Evolutionary conservation across 1,139 yeast genomes (phyloP).

Genomic region (Kodamaea alishanica): DNA sequence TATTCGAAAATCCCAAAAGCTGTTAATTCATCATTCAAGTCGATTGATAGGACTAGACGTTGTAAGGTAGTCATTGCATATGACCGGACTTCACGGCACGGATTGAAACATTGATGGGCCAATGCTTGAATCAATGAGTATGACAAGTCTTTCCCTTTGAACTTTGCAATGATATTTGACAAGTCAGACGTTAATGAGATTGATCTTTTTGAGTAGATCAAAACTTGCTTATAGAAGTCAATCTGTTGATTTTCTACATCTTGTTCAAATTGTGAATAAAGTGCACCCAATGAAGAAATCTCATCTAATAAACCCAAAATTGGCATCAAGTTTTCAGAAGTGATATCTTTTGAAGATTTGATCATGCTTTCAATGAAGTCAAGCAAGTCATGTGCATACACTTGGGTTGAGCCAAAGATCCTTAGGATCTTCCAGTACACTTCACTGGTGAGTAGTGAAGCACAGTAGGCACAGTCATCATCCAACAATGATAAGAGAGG

Average conservation of each 20-base stretch:
- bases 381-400: constrained; percentile 48
- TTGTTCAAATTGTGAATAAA: constrained; percentile 75
- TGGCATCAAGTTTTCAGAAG: constrained; percentile 54
- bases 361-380: constrained; percentile 47
- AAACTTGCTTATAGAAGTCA: constrained; percentile 48
- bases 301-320: constrained; percentile 73
- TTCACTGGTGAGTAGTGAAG: constrained; percentile 40
- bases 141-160: constrained; percentile 34
- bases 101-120: constrained; percentile 86
- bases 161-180: constrained; percentile 30
- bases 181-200: constrained; percentile 57
- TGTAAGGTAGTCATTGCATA: constrained; percentile 60
- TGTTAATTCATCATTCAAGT: constrained; percentile 31
- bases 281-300: constrained; percentile 76
- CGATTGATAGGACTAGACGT: constrained; percentile 37
- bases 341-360: constrained; percentile 35
- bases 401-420: constrained; percentile 52
- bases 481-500: constrained; percentile 54
- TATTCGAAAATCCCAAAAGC: constrained; percentile 61
- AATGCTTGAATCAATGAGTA: constrained; percentile 72
- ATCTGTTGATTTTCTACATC: constrained; percentile 45
- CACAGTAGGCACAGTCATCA: constrained; percentile 46
- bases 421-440: constrained; percentile 65
- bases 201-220: constrained; percentile 58
- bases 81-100: constrained; percentile 71